Conservation (phyloP, 83 land plant species). For the Diphasiastrum complanatum region DNA sequence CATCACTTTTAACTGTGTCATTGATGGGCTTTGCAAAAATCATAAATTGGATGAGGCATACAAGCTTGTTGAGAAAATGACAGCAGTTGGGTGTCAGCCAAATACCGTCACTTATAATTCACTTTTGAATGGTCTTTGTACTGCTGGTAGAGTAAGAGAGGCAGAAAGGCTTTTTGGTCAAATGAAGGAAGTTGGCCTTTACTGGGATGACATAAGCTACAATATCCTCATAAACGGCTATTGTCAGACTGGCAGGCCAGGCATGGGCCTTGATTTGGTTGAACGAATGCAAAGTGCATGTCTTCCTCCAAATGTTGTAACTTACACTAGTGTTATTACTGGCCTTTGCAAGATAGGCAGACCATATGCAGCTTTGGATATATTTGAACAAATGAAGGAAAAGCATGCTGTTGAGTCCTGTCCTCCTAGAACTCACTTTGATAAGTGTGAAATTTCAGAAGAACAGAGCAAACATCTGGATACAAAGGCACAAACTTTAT, state of each 20-base stretch:
- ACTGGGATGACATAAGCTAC: neutral
- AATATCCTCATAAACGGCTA: neutral
- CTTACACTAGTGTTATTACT: neutral
- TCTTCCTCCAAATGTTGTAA: neutral
- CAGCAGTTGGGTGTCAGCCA: constrained; percentile 14
- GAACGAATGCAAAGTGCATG: neutral
- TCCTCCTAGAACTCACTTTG: no score
- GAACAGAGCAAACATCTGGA: no score
- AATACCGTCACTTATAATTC: constrained; percentile 14
- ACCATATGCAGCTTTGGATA: no score
- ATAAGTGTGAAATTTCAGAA: no score
- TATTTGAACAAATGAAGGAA: no score
- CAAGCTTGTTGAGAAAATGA: constrained; percentile 35
- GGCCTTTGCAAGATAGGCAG: neutral
- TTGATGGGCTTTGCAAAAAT: constrained; percentile 4
- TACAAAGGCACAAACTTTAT: no score
- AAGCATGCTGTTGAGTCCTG: no score
- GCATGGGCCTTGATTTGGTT: neutral
- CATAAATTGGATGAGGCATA: constrained; percentile 32
- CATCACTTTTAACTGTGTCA: neutral
- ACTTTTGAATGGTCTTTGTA: neutral
- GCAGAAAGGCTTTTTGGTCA: neutral
- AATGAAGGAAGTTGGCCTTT: neutral
- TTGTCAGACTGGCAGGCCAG: neutral
- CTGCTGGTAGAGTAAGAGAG: neutral